These are phyloP conservation scores for Moricandia moricandioides DNA, from an alignment of 345 rosid genomes.

Conservation along the genomic window DNA sequence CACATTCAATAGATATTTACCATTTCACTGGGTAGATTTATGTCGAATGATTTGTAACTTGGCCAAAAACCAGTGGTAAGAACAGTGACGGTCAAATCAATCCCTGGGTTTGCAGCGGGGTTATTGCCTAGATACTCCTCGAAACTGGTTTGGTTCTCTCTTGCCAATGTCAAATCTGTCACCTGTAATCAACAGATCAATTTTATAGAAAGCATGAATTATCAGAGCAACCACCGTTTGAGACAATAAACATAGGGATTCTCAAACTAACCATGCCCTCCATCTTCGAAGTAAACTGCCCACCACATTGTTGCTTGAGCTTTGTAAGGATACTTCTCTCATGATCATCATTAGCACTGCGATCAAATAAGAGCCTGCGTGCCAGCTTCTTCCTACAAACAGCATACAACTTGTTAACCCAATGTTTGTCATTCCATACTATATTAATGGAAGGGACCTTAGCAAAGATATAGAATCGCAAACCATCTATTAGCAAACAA, in stretches of 20 bases:
- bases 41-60: constrained; percentile 76
- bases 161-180: constrained; percentile 79
- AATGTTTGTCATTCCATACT: neutral
- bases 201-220: neutral
- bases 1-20: constrained; percentile 29
- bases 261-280: constrained; percentile 68
- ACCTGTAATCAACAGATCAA: constrained; percentile 46
- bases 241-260: neutral
- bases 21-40: constrained; percentile 80
- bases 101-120: constrained; percentile 58
- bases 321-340: constrained; percentile 77
- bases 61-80: constrained; percentile 96
- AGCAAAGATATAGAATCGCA: neutral
- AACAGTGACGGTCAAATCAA: constrained; percentile 78
- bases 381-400: constrained; percentile 59
- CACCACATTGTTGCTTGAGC: constrained; percentile 65
- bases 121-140: constrained; percentile 66
- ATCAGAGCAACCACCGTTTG: neutral
- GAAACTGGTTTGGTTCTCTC: constrained; percentile 71
- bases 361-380: constrained; percentile 64
- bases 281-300: constrained; percentile 68
- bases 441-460: neutral
- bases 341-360: constrained; percentile 69
- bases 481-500: neutral
- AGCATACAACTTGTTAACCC: constrained; percentile 4